phyloP scores from a whole-genome alignment of 768 basidiomycete genomes.

The Pholiota microspora region DNA sequence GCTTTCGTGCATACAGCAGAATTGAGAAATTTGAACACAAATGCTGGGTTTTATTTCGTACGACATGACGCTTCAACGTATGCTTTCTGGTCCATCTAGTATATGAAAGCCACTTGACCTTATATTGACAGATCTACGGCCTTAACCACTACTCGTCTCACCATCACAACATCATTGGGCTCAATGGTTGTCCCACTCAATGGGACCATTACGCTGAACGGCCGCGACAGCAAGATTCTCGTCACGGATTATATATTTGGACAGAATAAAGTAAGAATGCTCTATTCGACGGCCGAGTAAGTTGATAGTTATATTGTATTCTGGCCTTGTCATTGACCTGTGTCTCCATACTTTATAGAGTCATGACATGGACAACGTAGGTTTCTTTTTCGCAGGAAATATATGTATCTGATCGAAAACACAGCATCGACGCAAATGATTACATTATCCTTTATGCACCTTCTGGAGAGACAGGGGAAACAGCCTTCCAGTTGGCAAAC shows the following conservation, averaged over 20 bases:
- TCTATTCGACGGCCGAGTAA: slow-evolving; percentile 49
- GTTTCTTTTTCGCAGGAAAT: slow-evolving; percentile 8
- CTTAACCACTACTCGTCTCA: slow-evolving; percentile 41
- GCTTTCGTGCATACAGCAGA: slow-evolving; percentile 43
- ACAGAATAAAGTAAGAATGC: slow-evolving; percentile 26
- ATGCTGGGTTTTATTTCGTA: slow-evolving; percentile 46
- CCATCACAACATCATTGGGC: slow-evolving; percentile 41
- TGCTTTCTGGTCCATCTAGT: slow-evolving; percentile 5
- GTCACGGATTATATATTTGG: slow-evolving; percentile 50
- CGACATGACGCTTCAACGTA: slow-evolving; percentile 46
- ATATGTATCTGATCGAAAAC: not conserved
- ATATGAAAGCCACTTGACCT: not conserved
- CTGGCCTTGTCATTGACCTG: not conserved
- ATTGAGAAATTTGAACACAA: slow-evolving; percentile 42
- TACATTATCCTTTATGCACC: slow-evolving; percentile 44
- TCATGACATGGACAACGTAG: slow-evolving; percentile 56
- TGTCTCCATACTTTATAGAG: slow-evolving; percentile 24
- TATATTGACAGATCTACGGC: slow-evolving; percentile 42
- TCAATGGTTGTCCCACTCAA: slow-evolving; percentile 34
- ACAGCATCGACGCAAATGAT: slow-evolving; percentile 39
- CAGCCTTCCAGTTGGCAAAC: slow-evolving; percentile 33
- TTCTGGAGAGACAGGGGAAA: slow-evolving; percentile 41
- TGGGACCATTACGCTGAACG: slow-evolving; percentile 39
- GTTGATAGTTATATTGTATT: slow-evolving; percentile 12
- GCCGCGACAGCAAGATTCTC: slow-evolving; percentile 48